phyloP scores from a whole-genome alignment of 164 flowering plant genomes.

The Liriodendron chinense region DNA sequence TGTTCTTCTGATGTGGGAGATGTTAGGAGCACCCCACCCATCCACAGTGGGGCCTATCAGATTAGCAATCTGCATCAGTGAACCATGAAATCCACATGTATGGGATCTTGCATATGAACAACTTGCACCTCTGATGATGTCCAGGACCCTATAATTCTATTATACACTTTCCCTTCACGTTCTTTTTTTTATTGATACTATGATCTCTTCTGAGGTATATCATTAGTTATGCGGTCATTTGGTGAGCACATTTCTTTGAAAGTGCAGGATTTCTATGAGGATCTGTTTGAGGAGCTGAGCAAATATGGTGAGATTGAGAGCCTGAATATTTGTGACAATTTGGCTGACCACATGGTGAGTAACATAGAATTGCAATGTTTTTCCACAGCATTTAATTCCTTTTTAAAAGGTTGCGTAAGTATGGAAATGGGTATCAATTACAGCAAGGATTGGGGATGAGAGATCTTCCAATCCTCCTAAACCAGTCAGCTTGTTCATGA shows the following conservation, averaged over 20 bases:
- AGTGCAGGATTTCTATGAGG: slow-evolving; percentile 78
- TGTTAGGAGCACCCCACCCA: too few relatives aligned
- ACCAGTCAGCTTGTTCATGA: too few relatives aligned
- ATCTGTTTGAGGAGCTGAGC: slow-evolving; percentile 78
- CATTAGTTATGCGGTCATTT: background rate
- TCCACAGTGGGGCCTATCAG: too few relatives aligned
- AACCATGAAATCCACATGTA: background rate
- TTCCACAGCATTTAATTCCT: background rate
- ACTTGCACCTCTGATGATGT: background rate
- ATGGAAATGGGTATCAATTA: background rate
- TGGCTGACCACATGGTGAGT: slow-evolving; percentile 89
- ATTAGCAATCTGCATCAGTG: too few relatives aligned
- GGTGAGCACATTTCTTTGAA: background rate
- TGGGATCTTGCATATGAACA: background rate
- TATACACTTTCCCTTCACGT: background rate
- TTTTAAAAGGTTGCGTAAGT: background rate
- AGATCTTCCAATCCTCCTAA: too few relatives aligned
- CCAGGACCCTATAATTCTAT: background rate
- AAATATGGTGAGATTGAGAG: slow-evolving; percentile 89
- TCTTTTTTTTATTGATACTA: too few relatives aligned
- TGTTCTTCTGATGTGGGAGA: too few relatives aligned
- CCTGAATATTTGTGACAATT: slow-evolving; percentile 78
- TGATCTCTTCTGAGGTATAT: too few relatives aligned
- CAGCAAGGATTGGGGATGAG: background rate
- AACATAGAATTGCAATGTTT: background rate